Base-by-base conservation (phyloP, 2,329 filamentous ascomycete genomes). In the Neofusicoccum parvum region DNA sequence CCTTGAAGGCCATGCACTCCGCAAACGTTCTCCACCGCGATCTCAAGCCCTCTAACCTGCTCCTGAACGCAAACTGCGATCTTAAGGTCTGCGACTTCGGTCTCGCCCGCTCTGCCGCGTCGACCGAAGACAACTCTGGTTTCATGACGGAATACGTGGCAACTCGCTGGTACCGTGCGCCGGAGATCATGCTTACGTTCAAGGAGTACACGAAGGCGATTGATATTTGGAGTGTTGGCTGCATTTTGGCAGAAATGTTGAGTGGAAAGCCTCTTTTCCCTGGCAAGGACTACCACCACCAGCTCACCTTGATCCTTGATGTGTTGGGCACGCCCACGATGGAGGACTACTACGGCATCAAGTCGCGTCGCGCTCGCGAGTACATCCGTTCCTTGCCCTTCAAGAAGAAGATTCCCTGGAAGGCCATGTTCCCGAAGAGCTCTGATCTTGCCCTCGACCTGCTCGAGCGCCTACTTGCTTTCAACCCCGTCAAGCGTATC, bases 111-210 rank as follows among this genome's bases (percentile, higher is more conserved):
- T 98, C 94, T 10, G 95, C 95, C 12, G 95, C 95, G 9, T 97
- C 94, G 10, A 96, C 96, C 71, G 95, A 99, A 76, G 95, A 99
- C 80, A 99, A 99, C 82, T 97, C 94, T n/a, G 95, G 95, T 23
- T 99, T 99, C 87, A 99, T 99, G 95, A 99, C 95, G 15, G 95
- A 99, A 96, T 99, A 99, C 78, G 95, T 99, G 65, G 95, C 95
- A 60, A 99, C 95, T 53, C 90, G 95, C 74, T 99, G 95, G 95
- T 99, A 99, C 81, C 93, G 95, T 80, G 95, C 95, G 5, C 95
- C 95, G 3, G 95, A 99, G 79, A 99, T 99, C 79, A 99, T 99
- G 95, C 90, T 99, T 82, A 99, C 95, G 12, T 99, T 98, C 85
- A 98, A 99, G 83, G 95, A 99, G 81, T 99, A 99, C 83, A 99